Evolutionary conservation across 192 early-diverging fungal species (phyloP), one percentile per base, ranked within the genome.

Genomic region (Podila horticola): DNA sequence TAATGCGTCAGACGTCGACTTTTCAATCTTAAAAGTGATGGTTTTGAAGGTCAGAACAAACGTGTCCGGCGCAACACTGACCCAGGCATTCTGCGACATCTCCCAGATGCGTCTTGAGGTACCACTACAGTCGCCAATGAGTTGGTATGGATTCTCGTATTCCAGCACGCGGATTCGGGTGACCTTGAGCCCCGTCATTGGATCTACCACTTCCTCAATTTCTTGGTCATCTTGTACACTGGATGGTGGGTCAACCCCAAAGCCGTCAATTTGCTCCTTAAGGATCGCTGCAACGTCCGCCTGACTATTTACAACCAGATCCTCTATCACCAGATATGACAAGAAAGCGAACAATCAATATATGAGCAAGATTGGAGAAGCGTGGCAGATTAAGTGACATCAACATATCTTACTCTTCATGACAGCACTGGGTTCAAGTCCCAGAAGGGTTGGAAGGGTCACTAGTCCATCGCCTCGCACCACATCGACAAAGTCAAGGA

Each of bases 401-500:
- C 17, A 41, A 34, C 1, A 19, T 22, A 17, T 45, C 83, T 59
- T 81, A 84, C 90, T 82, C 5, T 88, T 74, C 33, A 91, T 61
- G 31, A 86, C 74, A 49, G 87, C 74, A 11, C 75, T 81, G 12
- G 90, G 85, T 36, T 93, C 86, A 63, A 98, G 79, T 5, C 97
- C 97, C 12, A 97, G 76, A 30, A 98, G 83, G 17, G 93, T 93
- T 3, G 97, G 96, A 41, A 93, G 66, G 0, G 91, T 96, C 30
- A 92, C 83, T 8, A 93, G 83, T 7, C 85, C 76, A 13, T 71
- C 74, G 11, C 70, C 64, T 36, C 82, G 69, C 51, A 95, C 86
- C n/a, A 84, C 84, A 74, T 98, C 96, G 51, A 94, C 91, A 84
- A 97, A 93, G 71, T 98, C 97, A 31, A 97, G 73, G 0, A 97